Base-by-base conservation (phyloP, 768 basidiomycete genomes). In the Agaricus subrufescens region DNA sequence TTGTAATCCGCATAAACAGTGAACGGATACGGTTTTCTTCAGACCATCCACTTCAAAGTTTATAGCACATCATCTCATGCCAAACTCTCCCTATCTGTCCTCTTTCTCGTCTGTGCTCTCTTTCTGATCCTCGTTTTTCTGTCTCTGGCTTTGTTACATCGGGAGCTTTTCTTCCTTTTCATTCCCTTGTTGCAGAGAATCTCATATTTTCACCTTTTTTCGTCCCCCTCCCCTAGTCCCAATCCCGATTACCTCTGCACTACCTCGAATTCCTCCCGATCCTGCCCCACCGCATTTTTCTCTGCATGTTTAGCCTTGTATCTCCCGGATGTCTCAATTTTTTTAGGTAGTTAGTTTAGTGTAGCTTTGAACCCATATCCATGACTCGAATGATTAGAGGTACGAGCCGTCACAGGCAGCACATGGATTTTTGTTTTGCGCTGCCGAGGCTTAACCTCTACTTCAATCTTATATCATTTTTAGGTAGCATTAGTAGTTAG, bases 401-500 rank as follows among this genome's bases (percentile, higher is more conserved):
- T 29, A 23, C 44, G 23, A 39, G 40, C 39, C 50, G 11, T 34
- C 11, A 48, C 29, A 46, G 59, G 47, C 43, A 50, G 50, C 50
- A 27, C 53, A 50, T 11, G 34, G 38, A 19, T 2, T 19, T 12
- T 19, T 48, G 30, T 49, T 37, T 8, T 30, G 15, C 31, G 29
- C 2, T 48, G 12, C 34, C 3, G 29, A 50, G 48, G 34, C n/a
- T 50, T 34, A 23, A 50, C 30, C 48, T 45, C 47, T 46, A 34
- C 7, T 51, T 25, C 39, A 56, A 50, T 59, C 61, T 60, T 63
- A 61, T 63, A 64, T 63, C 62, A 67, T 62, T 72, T 34, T 73
- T 73, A 77, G 72, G 75, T 79, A 81, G 74, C 74, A 77, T 75
- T 76, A 83, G 76, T 75, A 71, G 66, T 73, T 19, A 19, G 19